phyloP scores from a whole-genome alignment of 768 basidiomycete species.

The Cytidiella melzeri region DNA sequence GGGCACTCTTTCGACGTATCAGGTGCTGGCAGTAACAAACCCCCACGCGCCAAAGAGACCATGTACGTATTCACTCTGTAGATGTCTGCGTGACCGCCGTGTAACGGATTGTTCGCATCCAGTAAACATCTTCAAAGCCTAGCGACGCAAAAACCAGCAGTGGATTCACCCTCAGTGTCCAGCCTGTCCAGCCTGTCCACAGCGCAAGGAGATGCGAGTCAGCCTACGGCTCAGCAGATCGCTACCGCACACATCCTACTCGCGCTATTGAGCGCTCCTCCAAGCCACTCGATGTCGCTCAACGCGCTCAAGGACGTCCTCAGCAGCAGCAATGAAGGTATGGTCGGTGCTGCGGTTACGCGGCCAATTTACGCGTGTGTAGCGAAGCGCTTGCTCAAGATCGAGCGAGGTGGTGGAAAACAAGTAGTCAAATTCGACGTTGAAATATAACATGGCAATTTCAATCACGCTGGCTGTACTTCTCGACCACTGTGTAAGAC shows the following conservation, averaged over 20 bases:
- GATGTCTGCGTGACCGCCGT: too few relatives aligned
- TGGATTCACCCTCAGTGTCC: constrained; percentile 52
- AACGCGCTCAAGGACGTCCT: constrained; percentile 57
- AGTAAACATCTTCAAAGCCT: constrained; percentile 57
- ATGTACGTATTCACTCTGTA: constrained; percentile 41
- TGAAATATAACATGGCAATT: constrained; percentile 21
- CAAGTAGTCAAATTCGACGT: constrained; percentile 71
- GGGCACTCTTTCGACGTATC: constrained; percentile 36
- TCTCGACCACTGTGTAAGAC: too few relatives aligned
- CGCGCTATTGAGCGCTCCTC: constrained; percentile 46
- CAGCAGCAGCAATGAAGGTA: constrained; percentile 25
- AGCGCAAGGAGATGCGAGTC: constrained; percentile 24
- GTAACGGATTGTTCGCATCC: too few relatives aligned
- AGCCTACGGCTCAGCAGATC: constrained; percentile 61
- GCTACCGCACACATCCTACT: constrained; percentile 64
- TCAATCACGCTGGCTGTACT: too few relatives aligned
- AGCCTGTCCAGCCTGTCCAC: constrained; percentile 41
- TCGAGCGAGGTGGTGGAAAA: constrained; percentile 69
- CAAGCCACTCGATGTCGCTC: constrained; percentile 52
- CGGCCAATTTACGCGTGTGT: constrained; percentile 71
- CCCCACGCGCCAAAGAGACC: constrained; percentile 52
- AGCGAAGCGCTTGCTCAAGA: constrained; percentile 73
- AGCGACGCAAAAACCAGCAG: constrained; percentile 42
- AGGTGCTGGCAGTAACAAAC: constrained; percentile 29
- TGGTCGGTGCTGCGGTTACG: constrained; percentile 37